Conservation (phyloP, 2,329 filamentous ascomycete species). For the Fusarium zealandicum region DNA sequence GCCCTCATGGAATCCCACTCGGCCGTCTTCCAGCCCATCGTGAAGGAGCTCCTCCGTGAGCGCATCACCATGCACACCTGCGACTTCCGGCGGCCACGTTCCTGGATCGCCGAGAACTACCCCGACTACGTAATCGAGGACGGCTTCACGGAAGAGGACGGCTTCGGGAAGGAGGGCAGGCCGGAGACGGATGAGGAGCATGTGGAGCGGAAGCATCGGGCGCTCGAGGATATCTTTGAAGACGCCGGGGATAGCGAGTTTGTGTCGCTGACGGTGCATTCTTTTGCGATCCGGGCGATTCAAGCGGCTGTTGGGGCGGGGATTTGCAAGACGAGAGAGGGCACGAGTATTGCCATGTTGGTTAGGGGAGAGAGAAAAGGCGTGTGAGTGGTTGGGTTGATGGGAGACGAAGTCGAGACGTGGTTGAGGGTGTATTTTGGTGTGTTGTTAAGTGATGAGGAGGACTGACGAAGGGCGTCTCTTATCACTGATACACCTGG, state of each 20-base stretch:
- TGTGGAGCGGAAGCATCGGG: slow-evolving; percentile 50
- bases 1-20: slow-evolving; percentile 48
- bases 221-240: slow-evolving; percentile 57
- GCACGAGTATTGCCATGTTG: slow-evolving; percentile 61
- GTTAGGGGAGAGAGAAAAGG: slow-evolving; percentile 52
- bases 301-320: slow-evolving; percentile 52
- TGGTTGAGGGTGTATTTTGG: neutral
- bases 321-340: slow-evolving; percentile 58
- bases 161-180: slow-evolving; percentile 55
- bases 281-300: slow-evolving; percentile 54
- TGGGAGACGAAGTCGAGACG: neutral
- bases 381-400: neutral
- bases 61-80: slow-evolving; percentile 68
- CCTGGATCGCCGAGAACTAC: slow-evolving; percentile 58
- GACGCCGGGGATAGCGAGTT: slow-evolving; percentile 47
- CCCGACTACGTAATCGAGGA: slow-evolving; percentile 60
- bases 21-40: slow-evolving; percentile 55
- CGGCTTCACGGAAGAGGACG: slow-evolving; percentile 63
- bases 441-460: too few relatives aligned
- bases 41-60: slow-evolving; percentile 68
- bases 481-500: too few relatives aligned
- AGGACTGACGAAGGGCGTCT: too few relatives aligned
- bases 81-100: slow-evolving; percentile 59
- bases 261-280: slow-evolving; percentile 60
- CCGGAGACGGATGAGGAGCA: slow-evolving; percentile 60